phyloP scores from a whole-genome alignment of 345 rosid genomes.

The Adansonia digitata region DNA sequence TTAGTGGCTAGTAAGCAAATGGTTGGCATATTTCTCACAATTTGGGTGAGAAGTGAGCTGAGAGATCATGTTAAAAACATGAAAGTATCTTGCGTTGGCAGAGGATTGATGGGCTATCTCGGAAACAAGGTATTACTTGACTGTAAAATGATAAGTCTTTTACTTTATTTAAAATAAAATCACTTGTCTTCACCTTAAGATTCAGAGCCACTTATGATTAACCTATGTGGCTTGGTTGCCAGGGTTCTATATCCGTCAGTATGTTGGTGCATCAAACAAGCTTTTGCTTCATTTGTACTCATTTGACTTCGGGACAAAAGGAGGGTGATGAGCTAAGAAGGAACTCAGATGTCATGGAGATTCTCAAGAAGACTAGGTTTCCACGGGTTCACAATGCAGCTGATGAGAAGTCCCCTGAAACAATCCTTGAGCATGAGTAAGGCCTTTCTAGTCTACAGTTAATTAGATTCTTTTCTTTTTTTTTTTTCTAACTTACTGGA shows the following conservation, averaged over 20 bases:
- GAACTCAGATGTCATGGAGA: constrained; percentile 94
- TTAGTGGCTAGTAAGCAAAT: constrained; percentile 91
- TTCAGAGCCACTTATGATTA: constrained; percentile 2
- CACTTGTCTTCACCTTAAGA: background rate
- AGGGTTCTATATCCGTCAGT: constrained; percentile 96
- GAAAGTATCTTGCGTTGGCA: constrained; percentile 95
- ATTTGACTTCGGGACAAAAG: constrained; percentile 92
- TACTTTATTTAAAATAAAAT: background rate
- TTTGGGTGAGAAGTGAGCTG: constrained; percentile 90
- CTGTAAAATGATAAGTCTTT: too few relatives aligned
- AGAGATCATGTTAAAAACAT: constrained; percentile 81
- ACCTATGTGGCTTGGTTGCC: constrained; percentile 21
- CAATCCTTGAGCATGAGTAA: constrained; percentile 95
- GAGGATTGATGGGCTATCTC: constrained; percentile 98
- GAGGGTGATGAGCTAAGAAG: constrained; percentile 91
- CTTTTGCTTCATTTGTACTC: constrained; percentile 90
- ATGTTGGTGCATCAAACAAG: constrained; percentile 90
- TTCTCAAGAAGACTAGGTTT: constrained; percentile 88
- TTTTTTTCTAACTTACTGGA: background rate
- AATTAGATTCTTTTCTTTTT: background rate
- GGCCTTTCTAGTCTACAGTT: constrained; percentile 19
- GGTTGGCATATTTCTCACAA: constrained; percentile 93
- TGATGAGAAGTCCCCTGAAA: constrained; percentile 81
- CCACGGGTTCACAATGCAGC: constrained; percentile 55
- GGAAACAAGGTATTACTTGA: constrained; percentile 99